Percentiles rank a stretch among this genome's conserved stretches.
These are phyloP conservation scores for Cercospora sp. DNA, from an alignment of 2,329 filamentous ascomycete genomes.

Conservation along the genomic window DNA sequence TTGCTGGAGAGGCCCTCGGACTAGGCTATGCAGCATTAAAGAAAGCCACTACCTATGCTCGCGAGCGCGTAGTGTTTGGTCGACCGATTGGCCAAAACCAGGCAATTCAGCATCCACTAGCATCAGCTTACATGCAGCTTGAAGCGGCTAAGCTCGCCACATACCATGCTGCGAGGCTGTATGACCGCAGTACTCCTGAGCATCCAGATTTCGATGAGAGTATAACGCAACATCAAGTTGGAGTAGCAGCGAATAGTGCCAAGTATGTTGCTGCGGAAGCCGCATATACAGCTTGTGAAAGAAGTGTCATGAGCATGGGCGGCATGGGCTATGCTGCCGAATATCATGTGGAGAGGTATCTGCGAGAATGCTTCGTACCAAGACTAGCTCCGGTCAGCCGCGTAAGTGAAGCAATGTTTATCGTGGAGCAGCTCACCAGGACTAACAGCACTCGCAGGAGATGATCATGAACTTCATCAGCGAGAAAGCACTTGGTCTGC, in stretches of 20 bases:
- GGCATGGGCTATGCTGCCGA: conserved; percentile 66
- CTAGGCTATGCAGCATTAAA: conserved; percentile 68
- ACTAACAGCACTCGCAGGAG: conserved; percentile 48
- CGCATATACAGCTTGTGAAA: conserved; percentile 60
- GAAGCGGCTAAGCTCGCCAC: conserved; percentile 63
- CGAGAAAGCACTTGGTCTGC: conserved; percentile 66
- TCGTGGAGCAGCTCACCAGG: neutral
- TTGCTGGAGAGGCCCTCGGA: conserved; percentile 75
- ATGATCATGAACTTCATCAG: conserved; percentile 76
- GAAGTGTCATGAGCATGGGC: conserved; percentile 59
- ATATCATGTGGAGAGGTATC: conserved; percentile 62
- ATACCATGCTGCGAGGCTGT: conserved; percentile 61
- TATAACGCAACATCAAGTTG: conserved; percentile 50
- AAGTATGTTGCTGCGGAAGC: conserved; percentile 63
- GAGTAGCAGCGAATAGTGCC: conserved; percentile 57
- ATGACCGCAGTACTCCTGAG: conserved; percentile 49
- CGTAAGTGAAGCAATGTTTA: conserved; percentile 37
- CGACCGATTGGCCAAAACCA: conserved; percentile 62
- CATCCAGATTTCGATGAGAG: conserved; percentile 37
- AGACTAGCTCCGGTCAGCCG: conserved; percentile 60
- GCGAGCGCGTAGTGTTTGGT: conserved; percentile 55
- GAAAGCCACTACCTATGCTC: conserved; percentile 46
- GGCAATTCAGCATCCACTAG: conserved; percentile 60
- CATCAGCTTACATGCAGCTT: conserved; percentile 60
- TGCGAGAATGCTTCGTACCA: conserved; percentile 61